Evolutionary conservation across 2,329 filamentous ascomycete species (phyloP), one percentile per base, ranked within the genome.

Genomic region (Colletotrichum incanum): DNA sequence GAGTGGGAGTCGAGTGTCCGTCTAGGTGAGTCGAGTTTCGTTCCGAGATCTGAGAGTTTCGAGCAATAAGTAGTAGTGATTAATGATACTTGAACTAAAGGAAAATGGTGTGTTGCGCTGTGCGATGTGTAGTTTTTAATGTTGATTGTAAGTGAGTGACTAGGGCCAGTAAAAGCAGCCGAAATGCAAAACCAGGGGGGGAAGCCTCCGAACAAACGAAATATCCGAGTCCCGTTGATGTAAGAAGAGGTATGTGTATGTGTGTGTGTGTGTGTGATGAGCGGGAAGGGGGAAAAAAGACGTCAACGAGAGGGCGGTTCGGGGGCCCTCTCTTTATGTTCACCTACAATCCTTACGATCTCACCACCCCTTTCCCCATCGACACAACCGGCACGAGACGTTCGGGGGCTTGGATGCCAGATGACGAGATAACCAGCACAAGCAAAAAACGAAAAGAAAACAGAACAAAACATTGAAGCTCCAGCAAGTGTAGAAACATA

Each of bases 31-130:
- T 62, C 65, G 72, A 58, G 61, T 18, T 23, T 55, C 41, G 14
- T 18, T 52, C 26, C 39, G 67, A 52, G 55, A 8, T 45, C 28
- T 8, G 43, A 54, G 26, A 39, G 47, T 34, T 11, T 20, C 34
- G 71, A 65, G 67, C n/a, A 70, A 74, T 73, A 63, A 54, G 65
- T 71, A 50, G 66, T 76, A 72, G 64, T 63, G 65, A 58, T 63
- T 47, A 43, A 65, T 16, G 34, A 64, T 54, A 3, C 12, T 43
- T 23, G 14, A 37, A 52, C 34, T 6, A 20, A 64, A 72, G 58
- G 65, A 72, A 52, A 72, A 28, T 63, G 56, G 41, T 62, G 52
- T 61, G 49, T 61, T 60, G 67, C 63, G 67, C 62, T 28, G 49
- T 66, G 62, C 67, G 66, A n/a, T 58, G 28, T 65, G 23, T 12